Evolutionary conservation across 2,329 filamentous ascomycete species (phyloP), one percentile per base, ranked within the genome.

Genomic region (Zopfia rhizophila): DNA sequence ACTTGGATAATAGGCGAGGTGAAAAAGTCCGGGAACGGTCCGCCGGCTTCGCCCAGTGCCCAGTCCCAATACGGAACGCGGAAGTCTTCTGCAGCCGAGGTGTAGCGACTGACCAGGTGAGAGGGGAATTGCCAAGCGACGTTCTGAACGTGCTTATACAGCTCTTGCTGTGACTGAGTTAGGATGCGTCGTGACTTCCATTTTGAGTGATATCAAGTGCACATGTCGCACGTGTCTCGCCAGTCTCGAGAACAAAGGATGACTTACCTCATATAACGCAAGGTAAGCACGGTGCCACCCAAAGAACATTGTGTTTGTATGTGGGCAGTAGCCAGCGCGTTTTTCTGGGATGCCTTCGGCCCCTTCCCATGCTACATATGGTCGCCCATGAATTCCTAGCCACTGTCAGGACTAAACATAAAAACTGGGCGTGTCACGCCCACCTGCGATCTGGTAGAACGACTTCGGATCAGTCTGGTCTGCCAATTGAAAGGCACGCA

Each of bases 211-310:
- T n/a, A n/a, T n/a, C n/a, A n/a, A n/a, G n/a, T n/a, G n/a, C n/a
- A n/a, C n/a, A n/a, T n/a, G n/a, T n/a, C n/a, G n/a, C n/a, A n/a
- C n/a, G n/a, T n/a, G 24, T 27, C 8, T n/a, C n/a, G n/a, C n/a
- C n/a, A n/a, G n/a, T n/a, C n/a, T n/a, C n/a, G n/a, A n/a, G n/a
- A n/a, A n/a, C n/a, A n/a, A n/a, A n/a, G n/a, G n/a, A n/a, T n/a
- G 14, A 36, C 63, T 36, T 56, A 82, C 81, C 72, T 88, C 79
- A 51, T 77, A 85, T 2, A 88, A 72, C 2, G 82, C 76, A 27
- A 95, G 74, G 68, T 94, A 95, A 0, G 90, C 88, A 16, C 91
- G 82, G 75, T 96, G 91, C 91, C 91, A 96, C 21, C 84, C 82
- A n/a, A 88, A 81, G 66, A 96, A 94, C 11, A 95, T 73, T 23